These are phyloP conservation scores for Neurospora sp. DNA, from an alignment of 495 filamentous ascomycete genomes.

Conservation along the genomic window DNA sequence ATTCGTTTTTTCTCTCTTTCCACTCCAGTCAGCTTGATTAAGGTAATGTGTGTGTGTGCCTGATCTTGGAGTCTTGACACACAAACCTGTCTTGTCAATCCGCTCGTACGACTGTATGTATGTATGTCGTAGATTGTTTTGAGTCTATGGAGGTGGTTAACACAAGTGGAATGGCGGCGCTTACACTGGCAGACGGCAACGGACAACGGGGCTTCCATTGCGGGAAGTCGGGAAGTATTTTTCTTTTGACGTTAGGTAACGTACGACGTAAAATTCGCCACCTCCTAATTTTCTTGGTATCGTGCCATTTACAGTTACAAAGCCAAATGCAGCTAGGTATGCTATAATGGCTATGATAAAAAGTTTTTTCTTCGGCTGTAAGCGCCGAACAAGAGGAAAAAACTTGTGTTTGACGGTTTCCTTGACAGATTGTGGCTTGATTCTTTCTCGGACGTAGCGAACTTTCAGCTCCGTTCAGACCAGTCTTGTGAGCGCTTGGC, in stretches of 20 bases:
- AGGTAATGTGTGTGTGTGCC: background rate
- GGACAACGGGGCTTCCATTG: background rate
- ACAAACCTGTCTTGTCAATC: background rate
- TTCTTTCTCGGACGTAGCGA: background rate
- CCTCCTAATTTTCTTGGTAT: background rate
- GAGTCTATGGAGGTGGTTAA: background rate
- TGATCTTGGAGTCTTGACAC: background rate
- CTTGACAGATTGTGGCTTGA: background rate
- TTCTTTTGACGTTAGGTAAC: background rate
- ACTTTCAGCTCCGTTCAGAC: background rate
- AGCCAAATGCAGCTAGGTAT: too few relatives aligned
- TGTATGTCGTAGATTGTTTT: background rate
- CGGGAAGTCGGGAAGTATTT: background rate
- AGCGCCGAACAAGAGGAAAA: background rate
- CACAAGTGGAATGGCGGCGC: background rate
- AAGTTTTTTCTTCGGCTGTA: background rate
- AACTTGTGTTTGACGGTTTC: background rate
- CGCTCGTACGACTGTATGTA: background rate
- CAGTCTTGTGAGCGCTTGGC: background rate
- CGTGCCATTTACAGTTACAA: background rate
- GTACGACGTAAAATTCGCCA: background rate
- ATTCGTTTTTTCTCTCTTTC: background rate
- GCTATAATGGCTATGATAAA: background rate
- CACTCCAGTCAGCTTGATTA: background rate
- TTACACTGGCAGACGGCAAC: background rate